phyloP scores from a whole-genome alignment of 495 filamentous ascomycete species.

The Copromyces sp. region DNA sequence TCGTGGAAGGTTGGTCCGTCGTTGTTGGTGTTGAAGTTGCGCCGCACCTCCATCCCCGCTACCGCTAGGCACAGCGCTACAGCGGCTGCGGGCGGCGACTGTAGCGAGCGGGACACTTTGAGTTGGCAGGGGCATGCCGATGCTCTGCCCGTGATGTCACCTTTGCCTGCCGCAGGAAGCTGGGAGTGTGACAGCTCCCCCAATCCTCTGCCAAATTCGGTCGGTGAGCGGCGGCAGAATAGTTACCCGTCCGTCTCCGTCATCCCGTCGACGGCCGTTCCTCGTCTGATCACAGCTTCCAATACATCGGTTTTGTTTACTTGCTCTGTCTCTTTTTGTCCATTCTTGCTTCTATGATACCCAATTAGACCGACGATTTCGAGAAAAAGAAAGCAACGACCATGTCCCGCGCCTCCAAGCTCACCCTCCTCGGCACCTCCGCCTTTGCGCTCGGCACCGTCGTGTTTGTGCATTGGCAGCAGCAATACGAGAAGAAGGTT shows the following conservation, averaged over 20 bases:
- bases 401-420: slow-evolving; percentile 86
- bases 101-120: slow-evolving; percentile 5
- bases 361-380: not conserved
- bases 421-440: slow-evolving; percentile 70
- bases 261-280: not conserved
- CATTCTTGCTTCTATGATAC: not conserved
- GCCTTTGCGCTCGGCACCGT: slow-evolving; percentile 67
- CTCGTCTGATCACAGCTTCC: not conserved
- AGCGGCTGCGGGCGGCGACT: not conserved
- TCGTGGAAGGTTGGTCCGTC: too few species aligned
- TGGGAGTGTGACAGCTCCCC: not conserved
- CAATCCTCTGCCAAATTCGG: not conserved
- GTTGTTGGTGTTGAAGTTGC: not conserved
- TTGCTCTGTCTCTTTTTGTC: not conserved
- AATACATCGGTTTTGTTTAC: not conserved
- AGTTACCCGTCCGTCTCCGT: not conserved
- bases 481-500: slow-evolving; percentile 80
- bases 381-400: not conserved
- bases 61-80: not conserved
- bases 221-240: slow-evolving; percentile 10
- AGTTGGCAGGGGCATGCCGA: slow-evolving; percentile 3
- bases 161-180: not conserved
- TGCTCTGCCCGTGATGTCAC: not conserved
- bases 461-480: slow-evolving; percentile 78
- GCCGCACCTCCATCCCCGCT: not conserved